Conservation (phyloP, 2,329 filamentous ascomycete genomes). For the Ophiostoma populinum region DNA sequence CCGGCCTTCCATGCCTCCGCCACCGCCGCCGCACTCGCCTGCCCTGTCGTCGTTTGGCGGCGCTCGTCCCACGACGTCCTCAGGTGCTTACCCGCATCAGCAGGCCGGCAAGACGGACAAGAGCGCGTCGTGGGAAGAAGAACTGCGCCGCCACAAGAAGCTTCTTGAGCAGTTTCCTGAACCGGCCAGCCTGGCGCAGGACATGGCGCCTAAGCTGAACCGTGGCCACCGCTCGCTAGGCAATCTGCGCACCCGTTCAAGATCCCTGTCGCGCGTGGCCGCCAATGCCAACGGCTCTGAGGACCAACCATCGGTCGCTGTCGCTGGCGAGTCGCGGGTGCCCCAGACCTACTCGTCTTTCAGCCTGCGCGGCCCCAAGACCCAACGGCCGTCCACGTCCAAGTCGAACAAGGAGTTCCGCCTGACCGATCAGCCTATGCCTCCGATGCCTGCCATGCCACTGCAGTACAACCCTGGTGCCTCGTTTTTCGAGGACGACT, state of each 20-base stretch:
- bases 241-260: slow-evolving; percentile 8
- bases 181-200: neutral
- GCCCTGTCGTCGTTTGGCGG: neutral
- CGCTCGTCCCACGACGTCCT: neutral
- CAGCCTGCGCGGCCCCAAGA: neutral
- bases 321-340: neutral
- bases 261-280: slow-evolving; percentile 5
- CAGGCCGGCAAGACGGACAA: neutral
- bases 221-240: slow-evolving; percentile 9
- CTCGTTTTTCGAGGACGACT: slow-evolving; percentile 12
- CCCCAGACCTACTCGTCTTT: neutral
- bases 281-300: neutral
- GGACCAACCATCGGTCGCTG: no score
- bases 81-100: neutral
- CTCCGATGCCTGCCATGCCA: neutral
- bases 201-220: slow-evolving; percentile 1
- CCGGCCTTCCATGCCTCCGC: neutral
- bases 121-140: slow-evolving; percentile 4
- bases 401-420: slow-evolving; percentile 5
- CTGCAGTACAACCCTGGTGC: neutral
- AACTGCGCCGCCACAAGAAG: slow-evolving; percentile 8
- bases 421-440: neutral
- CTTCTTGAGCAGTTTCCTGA: slow-evolving; percentile 8
- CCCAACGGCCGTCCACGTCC: slow-evolving; percentile 1
- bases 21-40: neutral